Base-by-base conservation (phyloP, 768 basidiomycete species). In the Tylopilus vinaceipallidus region DNA sequence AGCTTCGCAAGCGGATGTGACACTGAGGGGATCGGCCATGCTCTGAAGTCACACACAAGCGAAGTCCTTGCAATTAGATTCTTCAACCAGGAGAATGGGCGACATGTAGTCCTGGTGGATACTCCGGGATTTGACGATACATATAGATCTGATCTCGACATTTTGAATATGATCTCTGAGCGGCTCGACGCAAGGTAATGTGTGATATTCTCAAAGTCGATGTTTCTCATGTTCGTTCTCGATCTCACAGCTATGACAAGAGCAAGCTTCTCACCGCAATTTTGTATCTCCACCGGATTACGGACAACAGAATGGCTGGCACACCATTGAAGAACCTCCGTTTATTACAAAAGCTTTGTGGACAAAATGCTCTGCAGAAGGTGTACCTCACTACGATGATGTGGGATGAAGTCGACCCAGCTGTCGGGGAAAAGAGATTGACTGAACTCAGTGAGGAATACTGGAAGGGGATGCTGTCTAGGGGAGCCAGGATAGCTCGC, bases 251-350 rank as follows among this genome's bases (percentile, higher is more conserved):
- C 16, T 54, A 56, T 23, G 38, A 32, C 10, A 40, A 38, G 7
- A 6, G 42, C 2, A 56, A 51, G 9, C 40, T 50, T n/a, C 61
- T 75, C 2, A 55, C 66, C 8, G 72, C 66, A 2, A 63, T 75
- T 23, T 16, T 75, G 16, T 75, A 73, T 49, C 49, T 74, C 13
- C 74, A 75, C 49, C 64, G 69, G 14, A 75, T 75, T 30, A 61
- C 70, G 9, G 71, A 73, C 36, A 67, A 68, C 44, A 62, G 72
- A 1, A 66, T 74, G 64, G 60, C 59, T 0, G 74, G 68, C 17
- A 56, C 67, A 1, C 59, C 69, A 0, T 42, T 63, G 22, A 69
- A 58, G 34, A 71, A 73, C 47, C 61, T 73, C n/a, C 57, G 56
- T 5, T 58, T 71, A 56, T 72, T 75, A 37, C 41, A 32, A 33